These are phyloP conservation scores for Marvania coccoides DNA, from an alignment of 139 green algal genomes.

Conservation along the genomic window DNA sequence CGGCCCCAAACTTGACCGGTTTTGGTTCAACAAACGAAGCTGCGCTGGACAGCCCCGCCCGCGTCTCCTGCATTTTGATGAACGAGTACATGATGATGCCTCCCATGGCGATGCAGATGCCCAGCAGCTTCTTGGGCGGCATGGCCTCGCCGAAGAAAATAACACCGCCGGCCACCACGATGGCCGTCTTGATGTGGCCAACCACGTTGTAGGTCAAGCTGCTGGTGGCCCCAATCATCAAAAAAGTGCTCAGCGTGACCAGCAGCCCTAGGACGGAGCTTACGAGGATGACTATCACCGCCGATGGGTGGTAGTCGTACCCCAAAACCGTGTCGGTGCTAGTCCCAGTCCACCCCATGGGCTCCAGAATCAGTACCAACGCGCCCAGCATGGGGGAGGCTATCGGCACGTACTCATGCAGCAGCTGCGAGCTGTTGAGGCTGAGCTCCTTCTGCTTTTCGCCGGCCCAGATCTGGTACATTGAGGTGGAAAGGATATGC, in stretches of 20 bases:
- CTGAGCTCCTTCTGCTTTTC: conserved; percentile 78
- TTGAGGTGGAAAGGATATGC: conserved; percentile 59
- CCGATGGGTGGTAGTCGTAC: conserved; percentile 37
- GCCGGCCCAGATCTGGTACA: conserved; percentile 79
- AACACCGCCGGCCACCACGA: conserved; percentile 73
- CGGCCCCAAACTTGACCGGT: too few relatives aligned
- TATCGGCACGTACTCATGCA: conserved; percentile 74
- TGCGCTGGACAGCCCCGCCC: neutral
- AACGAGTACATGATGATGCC: conserved; percentile 73
- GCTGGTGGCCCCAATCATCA: conserved; percentile 49
- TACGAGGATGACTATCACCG: conserved; percentile 57
- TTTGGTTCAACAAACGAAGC: too few relatives aligned
- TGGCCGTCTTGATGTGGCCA: conserved; percentile 69
- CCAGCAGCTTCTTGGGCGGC: conserved; percentile 64
- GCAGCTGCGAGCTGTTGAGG: conserved; percentile 66
- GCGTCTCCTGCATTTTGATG: conserved; percentile 24
- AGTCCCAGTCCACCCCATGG: conserved; percentile 40
- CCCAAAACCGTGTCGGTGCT: conserved; percentile 47
- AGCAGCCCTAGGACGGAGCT: conserved; percentile 72
- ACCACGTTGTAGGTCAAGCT: conserved; percentile 83
- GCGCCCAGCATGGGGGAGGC: conserved; percentile 51
- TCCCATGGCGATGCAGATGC: conserved; percentile 62
- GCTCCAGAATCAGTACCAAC: conserved; percentile 66
- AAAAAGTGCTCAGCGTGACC: conserved; percentile 76
- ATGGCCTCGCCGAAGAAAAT: conserved; percentile 80